These are phyloP conservation scores for Daldinia loculata DNA, from an alignment of 495 filamentous ascomycete species.

Conservation along the genomic window DNA sequence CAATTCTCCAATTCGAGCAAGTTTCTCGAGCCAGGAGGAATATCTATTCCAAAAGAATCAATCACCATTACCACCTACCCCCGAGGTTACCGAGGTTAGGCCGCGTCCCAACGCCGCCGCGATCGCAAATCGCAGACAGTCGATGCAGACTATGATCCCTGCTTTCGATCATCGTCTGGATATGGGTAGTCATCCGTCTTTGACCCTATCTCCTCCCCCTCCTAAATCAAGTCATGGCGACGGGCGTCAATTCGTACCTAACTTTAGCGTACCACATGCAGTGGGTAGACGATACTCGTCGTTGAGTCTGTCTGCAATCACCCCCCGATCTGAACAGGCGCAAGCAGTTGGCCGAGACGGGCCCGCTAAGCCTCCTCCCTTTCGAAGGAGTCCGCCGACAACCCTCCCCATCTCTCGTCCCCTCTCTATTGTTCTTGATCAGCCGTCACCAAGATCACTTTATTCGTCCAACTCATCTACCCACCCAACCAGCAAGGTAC, in stretches of 20 bases:
- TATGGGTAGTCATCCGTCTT: conserved; percentile 16
- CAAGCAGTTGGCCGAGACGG: conserved; percentile 29
- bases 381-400: conserved; percentile 54
- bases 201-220: conserved; percentile 6
- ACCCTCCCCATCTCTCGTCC: conserved; percentile 55
- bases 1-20: conserved; percentile 58
- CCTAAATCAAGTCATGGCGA: conserved; percentile 23
- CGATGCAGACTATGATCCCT: conserved; percentile 59
- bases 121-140: conserved; percentile 62
- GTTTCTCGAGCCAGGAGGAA: conserved; percentile 54
- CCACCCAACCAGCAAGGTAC: not conserved
- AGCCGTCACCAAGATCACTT: conserved; percentile 52
- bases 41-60: conserved; percentile 31
- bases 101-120: conserved; percentile 60
- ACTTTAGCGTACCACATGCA: conserved; percentile 60
- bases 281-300: conserved; percentile 55
- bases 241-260: conserved; percentile 45
- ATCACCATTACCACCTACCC: conserved; percentile 17
- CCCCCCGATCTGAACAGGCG: conserved; percentile 12
- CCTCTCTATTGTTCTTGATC: conserved; percentile 59
- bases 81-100: conserved; percentile 51
- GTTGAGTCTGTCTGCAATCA: conserved; percentile 33
- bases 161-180: conserved; percentile 50
- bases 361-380: conserved; percentile 20
- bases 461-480: conserved; percentile 13